These are phyloP conservation scores for Tetradesmus obliquus DNA, from an alignment of 139 green algal species.

Conservation along the genomic window DNA sequence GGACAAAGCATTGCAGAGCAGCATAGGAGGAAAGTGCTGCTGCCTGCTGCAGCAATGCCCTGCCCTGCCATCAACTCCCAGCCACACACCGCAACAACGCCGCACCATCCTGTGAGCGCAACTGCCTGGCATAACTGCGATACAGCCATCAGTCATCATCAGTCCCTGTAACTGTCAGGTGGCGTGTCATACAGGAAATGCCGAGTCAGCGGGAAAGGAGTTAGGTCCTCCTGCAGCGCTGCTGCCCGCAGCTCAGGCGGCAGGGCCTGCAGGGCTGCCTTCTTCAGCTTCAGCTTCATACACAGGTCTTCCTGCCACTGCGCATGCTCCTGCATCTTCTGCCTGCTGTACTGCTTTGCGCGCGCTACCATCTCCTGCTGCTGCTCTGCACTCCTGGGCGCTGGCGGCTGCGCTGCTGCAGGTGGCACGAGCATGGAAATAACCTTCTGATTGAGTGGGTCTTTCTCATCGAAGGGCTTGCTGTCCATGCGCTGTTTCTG, in stretches of 20 bases:
- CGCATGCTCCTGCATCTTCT: constrained; percentile 14
- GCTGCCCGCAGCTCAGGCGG: constrained; percentile 19
- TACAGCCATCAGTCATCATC: not conserved
- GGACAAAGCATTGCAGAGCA: too few relatives aligned
- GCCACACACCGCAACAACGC: not conserved
- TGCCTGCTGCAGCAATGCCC: not conserved
- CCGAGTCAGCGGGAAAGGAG: constrained; percentile 42
- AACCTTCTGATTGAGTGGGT: constrained; percentile 40
- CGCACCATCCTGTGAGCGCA: not conserved
- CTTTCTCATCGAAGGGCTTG: constrained; percentile 45
- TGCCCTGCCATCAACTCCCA: not conserved
- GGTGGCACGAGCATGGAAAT: constrained; percentile 41
- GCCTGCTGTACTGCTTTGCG: constrained; percentile 8
- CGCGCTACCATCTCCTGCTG: constrained; percentile 7
- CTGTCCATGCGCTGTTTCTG: constrained; percentile 27
- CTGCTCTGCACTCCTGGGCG: not conserved
- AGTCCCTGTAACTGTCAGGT: constrained; percentile 34
- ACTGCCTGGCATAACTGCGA: not conserved
- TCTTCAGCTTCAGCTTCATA: constrained; percentile 39
- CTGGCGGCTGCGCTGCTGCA: constrained; percentile 5
- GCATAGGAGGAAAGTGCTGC: not conserved
- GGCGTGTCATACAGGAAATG: constrained; percentile 46
- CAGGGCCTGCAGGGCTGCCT: constrained; percentile 27
- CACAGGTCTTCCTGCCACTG: constrained; percentile 16
- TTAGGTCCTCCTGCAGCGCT: constrained; percentile 27